Conservation (phyloP, 768 basidiomycete species). For the Boletus reticuloceps region DNA sequence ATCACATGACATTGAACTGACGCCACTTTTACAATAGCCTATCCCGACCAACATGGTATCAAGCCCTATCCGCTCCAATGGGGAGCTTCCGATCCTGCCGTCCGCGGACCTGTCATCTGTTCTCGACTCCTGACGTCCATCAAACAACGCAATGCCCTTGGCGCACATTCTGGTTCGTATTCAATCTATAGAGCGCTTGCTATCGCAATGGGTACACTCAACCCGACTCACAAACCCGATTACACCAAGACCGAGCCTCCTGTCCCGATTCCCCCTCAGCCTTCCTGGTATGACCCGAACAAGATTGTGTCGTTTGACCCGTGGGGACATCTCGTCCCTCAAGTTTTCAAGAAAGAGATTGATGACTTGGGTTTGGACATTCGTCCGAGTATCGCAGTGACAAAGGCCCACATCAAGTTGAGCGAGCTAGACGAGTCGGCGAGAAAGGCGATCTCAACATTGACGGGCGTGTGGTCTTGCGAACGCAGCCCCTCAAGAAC, state of each 20-base stretch:
- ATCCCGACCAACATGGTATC: slow-evolving; percentile 93
- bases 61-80: slow-evolving; percentile 75
- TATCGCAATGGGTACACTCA: slow-evolving; percentile 84
- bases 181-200: slow-evolving; percentile 92
- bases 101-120: slow-evolving; percentile 86
- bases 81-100: slow-evolving; percentile 64
- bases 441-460: slow-evolving; percentile 61
- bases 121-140: slow-evolving; percentile 81
- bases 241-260: slow-evolving; percentile 85
- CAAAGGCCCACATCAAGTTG: slow-evolving; percentile 92
- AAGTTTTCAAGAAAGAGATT: slow-evolving; percentile 60
- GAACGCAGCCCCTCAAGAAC: slow-evolving; percentile 60
- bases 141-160: slow-evolving; percentile 90
- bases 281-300: slow-evolving; percentile 67
- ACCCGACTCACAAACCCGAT: slow-evolving; percentile 78
- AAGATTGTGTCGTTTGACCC: slow-evolving; percentile 95
- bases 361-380: slow-evolving; percentile 75
- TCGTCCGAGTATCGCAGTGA: slow-evolving; percentile 90
- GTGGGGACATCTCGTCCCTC: slow-evolving; percentile 85
- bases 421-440: slow-evolving; percentile 86
- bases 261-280: slow-evolving; percentile 71
- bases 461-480: slow-evolving; percentile 82
- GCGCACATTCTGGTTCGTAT: slow-evolving; percentile 91
- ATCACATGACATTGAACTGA: slow-evolving; percentile 10
- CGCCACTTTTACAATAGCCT: slow-evolving; percentile 42